Evolutionary conservation across 257 asterid genomes (phyloP), one percentile per base, ranked within the genome.

Genomic region (Knoxia roxburghii): DNA sequence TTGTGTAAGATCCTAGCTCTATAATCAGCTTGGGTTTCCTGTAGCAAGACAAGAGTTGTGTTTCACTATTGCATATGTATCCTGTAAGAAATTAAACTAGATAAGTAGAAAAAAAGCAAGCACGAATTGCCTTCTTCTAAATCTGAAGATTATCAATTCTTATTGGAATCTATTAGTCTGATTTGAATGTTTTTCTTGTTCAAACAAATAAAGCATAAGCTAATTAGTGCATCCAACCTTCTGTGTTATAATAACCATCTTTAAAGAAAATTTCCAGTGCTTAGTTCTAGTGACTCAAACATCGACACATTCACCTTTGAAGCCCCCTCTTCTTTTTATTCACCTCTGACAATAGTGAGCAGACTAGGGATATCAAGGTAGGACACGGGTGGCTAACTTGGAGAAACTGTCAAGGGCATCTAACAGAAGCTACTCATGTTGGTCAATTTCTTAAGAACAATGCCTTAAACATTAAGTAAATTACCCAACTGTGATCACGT

Each of bases 401-500:
- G n/a, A n/a, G n/a, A n/a, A n/a, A n/a, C n/a, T n/a, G n/a, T n/a
- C n/a, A n/a, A n/a, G n/a, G n/a, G n/a, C n/a, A n/a, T n/a, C n/a
- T n/a, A n/a, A n/a, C n/a, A n/a, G n/a, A n/a, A n/a, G n/a, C n/a
- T n/a, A n/a, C n/a, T n/a, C n/a, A n/a, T n/a, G n/a, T n/a, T 9
- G 1, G 53, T 14, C 54, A 55, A 23, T 23, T 41, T 67, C 23
- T 58, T 52, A 43, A 58, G 29, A 72, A 17, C 39, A 67, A 79
- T 64, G 23, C 45, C 55, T 61, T 35, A 67, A 50, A 68, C 64
- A 50, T 35, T 65, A 40, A 64, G 75, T 60, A 69, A 71, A 57
- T 49, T 82, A 86, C 89, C 88, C 72, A 71, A 53, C 50, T 9
- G 51, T 50, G 59, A 65, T 57, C 63, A 68, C 60, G 9, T 32